A percentile compares a stretch with the other conserved stretches of the same genome.
phyloP scores from a whole-genome alignment of 371 early-diverging fungal genomes.

The Capillidium rhysosporum region DNA sequence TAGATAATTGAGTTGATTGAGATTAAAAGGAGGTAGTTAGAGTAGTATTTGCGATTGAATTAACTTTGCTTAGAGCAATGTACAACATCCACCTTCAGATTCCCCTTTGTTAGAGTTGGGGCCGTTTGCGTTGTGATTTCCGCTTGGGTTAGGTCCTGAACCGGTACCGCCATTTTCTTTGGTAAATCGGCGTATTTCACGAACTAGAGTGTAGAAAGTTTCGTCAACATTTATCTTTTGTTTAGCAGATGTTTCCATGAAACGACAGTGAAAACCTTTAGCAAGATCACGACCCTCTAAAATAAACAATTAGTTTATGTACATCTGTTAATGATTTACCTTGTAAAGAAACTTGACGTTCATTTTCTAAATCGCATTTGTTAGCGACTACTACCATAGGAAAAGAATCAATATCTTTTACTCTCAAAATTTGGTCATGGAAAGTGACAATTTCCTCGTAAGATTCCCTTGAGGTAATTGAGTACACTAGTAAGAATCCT shows the following conservation, averaged over 20 bases:
- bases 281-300: slow-evolving; percentile 71
- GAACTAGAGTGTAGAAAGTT: slow-evolving; percentile 72
- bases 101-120: too few species aligned
- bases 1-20: too few species aligned
- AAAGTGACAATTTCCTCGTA: slow-evolving; percentile 64
- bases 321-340: slow-evolving; percentile 12
- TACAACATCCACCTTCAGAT: too few species aligned
- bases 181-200: slow-evolving; percentile 58
- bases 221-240: slow-evolving; percentile 79
- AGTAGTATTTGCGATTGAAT: too few species aligned
- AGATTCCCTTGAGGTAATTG: slow-evolving; percentile 48
- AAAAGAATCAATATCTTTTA: slow-evolving; percentile 61
- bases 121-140: too few species aligned
- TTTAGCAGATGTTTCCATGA: slow-evolving; percentile 87
- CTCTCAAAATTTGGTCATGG: slow-evolving; percentile 53
- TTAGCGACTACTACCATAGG: slow-evolving; percentile 86
- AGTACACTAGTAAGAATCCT: slow-evolving; percentile 65
- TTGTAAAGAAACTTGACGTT: slow-evolving; percentile 51
- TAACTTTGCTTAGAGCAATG: too few species aligned
- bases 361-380: slow-evolving; percentile 74
- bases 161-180: slow-evolving; percentile 17
- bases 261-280: slow-evolving; percentile 45
- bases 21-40: too few species aligned
- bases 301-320: not conserved
- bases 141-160: too few species aligned